These are phyloP conservation scores for Colletotrichum plurivorum DNA, from an alignment of 2,329 filamentous ascomycete species.

Conservation along the genomic window DNA sequence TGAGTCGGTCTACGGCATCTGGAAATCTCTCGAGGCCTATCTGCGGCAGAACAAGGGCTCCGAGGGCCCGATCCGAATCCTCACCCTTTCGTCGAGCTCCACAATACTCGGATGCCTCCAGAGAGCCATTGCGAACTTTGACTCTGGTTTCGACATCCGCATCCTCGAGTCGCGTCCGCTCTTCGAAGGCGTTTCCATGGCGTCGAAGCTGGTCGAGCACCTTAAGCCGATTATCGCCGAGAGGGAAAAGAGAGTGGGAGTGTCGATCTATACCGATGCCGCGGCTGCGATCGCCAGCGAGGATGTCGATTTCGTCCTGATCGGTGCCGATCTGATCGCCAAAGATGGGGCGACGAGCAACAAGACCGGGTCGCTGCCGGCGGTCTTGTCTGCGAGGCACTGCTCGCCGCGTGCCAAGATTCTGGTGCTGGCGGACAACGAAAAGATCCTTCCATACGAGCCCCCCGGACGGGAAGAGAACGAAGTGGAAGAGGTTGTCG, in stretches of 20 bases:
- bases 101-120: slow-evolving; percentile 68
- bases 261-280: slow-evolving; percentile 73
- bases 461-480: slow-evolving; percentile 62
- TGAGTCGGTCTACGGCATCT: slow-evolving; percentile 50
- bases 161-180: slow-evolving; percentile 78
- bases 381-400: slow-evolving; percentile 67
- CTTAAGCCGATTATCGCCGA: slow-evolving; percentile 44
- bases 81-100: slow-evolving; percentile 75
- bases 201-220: slow-evolving; percentile 55
- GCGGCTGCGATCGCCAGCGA: slow-evolving; percentile 67
- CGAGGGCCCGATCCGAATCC: slow-evolving; percentile 57
- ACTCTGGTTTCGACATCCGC: slow-evolving; percentile 64
- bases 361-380: slow-evolving; percentile 75
- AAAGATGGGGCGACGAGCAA: slow-evolving; percentile 72
- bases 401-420: slow-evolving; percentile 62
- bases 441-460: slow-evolving; percentile 68
- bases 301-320: slow-evolving; percentile 69
- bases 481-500: slow-evolving; percentile 63
- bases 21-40: slow-evolving; percentile 51
- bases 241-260: slow-evolving; percentile 46
- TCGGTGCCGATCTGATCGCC: slow-evolving; percentile 76
- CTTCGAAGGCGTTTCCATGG: slow-evolving; percentile 74
- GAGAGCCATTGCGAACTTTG: slow-evolving; percentile 52
- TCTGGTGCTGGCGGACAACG: slow-evolving; percentile 70
- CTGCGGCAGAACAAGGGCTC: slow-evolving; percentile 45